These are phyloP conservation scores for Lactarius psammicola DNA, from an alignment of 768 basidiomycete species.

Conservation along the genomic window DNA sequence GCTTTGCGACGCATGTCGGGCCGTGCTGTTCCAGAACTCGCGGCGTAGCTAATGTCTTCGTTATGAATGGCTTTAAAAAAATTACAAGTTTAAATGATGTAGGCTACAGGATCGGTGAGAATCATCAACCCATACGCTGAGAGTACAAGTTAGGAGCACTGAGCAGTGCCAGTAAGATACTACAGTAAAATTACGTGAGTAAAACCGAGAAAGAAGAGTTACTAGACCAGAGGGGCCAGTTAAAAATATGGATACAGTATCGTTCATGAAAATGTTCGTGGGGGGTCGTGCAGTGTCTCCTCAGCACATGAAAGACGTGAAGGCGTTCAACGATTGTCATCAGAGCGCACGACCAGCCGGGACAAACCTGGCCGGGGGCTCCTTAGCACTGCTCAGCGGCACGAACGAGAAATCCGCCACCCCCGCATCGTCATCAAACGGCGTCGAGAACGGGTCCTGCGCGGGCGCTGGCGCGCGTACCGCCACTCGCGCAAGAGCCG, in stretches of 20 bases:
- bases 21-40: no score
- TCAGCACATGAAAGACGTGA: background rate
- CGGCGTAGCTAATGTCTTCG: background rate
- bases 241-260: slow-evolving; percentile 2
- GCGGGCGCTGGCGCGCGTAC: slow-evolving; percentile 41
- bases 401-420: slow-evolving; percentile 18
- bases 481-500: slow-evolving; percentile 37
- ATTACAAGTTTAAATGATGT: background rate
- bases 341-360: slow-evolving; percentile 21
- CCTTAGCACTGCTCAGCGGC: slow-evolving; percentile 2
- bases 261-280: background rate
- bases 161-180: background rate
- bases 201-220: background rate
- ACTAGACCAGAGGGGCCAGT: background rate
- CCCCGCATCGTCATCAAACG: slow-evolving; percentile 67
- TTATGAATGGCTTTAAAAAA: background rate
- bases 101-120: background rate
- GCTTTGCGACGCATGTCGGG: no score
- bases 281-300: background rate
- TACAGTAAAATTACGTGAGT: background rate
- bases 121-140: background rate
- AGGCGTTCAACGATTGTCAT: background rate
- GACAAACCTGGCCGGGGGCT: background rate
- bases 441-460: slow-evolving; percentile 68
- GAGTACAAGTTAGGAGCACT: background rate